These are phyloP conservation scores for Trichoderma atroviride DNA, from an alignment of 2,329 filamentous ascomycete species.

Conservation along the genomic window DNA sequence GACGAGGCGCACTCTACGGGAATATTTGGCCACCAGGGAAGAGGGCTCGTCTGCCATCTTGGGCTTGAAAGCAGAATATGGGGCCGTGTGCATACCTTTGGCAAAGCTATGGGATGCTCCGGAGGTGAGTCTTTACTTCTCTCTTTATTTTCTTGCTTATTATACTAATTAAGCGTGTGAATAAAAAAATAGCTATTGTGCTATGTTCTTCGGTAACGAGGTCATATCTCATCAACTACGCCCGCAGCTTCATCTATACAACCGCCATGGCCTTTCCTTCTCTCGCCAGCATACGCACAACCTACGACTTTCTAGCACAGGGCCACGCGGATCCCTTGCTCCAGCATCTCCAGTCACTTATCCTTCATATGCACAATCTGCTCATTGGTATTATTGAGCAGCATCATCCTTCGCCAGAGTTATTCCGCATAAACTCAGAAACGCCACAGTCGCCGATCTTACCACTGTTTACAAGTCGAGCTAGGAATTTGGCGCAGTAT, in stretches of 20 bases:
- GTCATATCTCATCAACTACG: constrained; percentile 73
- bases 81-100: constrained; percentile 65
- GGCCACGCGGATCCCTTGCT: constrained; percentile 49
- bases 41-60: constrained; percentile 60
- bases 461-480: constrained; percentile 59
- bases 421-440: constrained; percentile 42
- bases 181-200: constrained; percentile 49
- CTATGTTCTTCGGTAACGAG: constrained; percentile 63
- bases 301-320: constrained; percentile 58
- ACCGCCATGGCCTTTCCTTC: constrained; percentile 67
- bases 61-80: constrained; percentile 59
- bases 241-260: constrained; percentile 74
- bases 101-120: constrained; percentile 67
- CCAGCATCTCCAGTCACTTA: constrained; percentile 39
- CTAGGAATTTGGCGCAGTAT: constrained; percentile 59
- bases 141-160: neutral
- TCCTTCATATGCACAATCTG: constrained; percentile 48
- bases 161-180: neutral
- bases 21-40: constrained; percentile 57
- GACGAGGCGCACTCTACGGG: constrained; percentile 72
- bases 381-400: constrained; percentile 44
- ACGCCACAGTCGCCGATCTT: constrained; percentile 64
- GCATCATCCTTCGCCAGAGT: constrained; percentile 28
- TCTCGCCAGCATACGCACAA: constrained; percentile 59
- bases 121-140: constrained; percentile 59